A percentile compares a stretch with the other conserved stretches of the same genome.
phyloP scores from a whole-genome alignment of 2,329 filamentous ascomycete genomes.

The Aspergillus nomiae region DNA sequence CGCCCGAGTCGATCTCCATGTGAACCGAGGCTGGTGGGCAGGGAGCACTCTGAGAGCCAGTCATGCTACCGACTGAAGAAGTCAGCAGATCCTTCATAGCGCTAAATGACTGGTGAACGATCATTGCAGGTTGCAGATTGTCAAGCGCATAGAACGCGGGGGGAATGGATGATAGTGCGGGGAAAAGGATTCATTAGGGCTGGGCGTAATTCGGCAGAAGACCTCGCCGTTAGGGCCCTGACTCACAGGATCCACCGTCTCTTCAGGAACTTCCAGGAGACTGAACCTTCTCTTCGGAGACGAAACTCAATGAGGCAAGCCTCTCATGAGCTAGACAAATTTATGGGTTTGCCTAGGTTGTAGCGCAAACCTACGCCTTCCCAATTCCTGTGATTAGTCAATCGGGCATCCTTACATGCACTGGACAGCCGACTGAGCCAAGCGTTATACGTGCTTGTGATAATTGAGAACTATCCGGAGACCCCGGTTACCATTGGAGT shows the following conservation, averaged over 20 bases:
- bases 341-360: neutral
- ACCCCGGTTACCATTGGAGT: neutral
- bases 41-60: neutral
- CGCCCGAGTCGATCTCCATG: neutral
- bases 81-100: neutral
- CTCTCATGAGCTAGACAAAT: neutral
- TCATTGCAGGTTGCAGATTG: neutral
- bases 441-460: neutral
- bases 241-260: neutral
- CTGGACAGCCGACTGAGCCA: neutral
- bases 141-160: neutral
- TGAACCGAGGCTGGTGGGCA: slow-evolving; percentile 2
- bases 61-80: neutral
- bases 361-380: neutral
- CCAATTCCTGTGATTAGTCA: neutral
- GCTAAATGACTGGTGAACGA: neutral
- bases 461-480: neutral
- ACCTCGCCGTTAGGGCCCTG: neutral
- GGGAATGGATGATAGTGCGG: neutral
- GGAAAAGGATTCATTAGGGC: neutral
- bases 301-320: neutral
- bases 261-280: neutral
- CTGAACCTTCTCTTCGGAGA: neutral
- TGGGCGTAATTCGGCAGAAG: no score
- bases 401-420: neutral